Evolutionary conservation across 129 eudicot genomes (phyloP).

Genomic region (Cynara cardunculus): DNA sequence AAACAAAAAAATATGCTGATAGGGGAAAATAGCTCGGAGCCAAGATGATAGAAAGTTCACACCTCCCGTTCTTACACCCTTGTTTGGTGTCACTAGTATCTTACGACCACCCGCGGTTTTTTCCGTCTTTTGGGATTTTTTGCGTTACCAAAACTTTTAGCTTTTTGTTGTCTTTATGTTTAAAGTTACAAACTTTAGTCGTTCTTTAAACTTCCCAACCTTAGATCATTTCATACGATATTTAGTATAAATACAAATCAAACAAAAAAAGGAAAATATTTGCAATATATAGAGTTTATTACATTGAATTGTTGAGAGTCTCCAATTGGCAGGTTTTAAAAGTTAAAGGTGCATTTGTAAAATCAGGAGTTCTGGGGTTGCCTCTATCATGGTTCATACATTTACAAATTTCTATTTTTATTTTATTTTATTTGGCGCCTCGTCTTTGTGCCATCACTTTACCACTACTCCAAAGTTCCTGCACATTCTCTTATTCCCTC

Average conservation of each 20-base stretch:
- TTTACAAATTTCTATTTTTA: conserved; percentile 5
- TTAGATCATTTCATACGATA: not conserved
- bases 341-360: conserved; percentile 15
- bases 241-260: not conserved
- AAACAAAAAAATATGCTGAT: too few species aligned
- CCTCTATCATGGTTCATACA: conserved; percentile 6
- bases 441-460: conserved; percentile 25
- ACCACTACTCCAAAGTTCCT: conserved; percentile 31
- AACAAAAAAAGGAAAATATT: not conserved
- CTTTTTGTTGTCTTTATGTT: not conserved
- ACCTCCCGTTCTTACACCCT: too few species aligned
- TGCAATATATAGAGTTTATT: not conserved
- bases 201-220: not conserved
- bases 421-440: conserved; percentile 34
- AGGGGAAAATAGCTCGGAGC: too few species aligned
- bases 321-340: not conserved
- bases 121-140: not conserved
- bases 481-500: conserved; percentile 20
- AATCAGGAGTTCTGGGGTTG: not conserved
- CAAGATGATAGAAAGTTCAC: too few species aligned
- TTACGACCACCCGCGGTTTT: not conserved
- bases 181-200: not conserved
- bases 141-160: not conserved
- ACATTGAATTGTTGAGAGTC: not conserved
- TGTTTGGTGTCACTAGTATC: not conserved